phyloP scores from a whole-genome alignment of 2,329 filamentous ascomycete genomes.

The Cordyceps tenuipes region DNA sequence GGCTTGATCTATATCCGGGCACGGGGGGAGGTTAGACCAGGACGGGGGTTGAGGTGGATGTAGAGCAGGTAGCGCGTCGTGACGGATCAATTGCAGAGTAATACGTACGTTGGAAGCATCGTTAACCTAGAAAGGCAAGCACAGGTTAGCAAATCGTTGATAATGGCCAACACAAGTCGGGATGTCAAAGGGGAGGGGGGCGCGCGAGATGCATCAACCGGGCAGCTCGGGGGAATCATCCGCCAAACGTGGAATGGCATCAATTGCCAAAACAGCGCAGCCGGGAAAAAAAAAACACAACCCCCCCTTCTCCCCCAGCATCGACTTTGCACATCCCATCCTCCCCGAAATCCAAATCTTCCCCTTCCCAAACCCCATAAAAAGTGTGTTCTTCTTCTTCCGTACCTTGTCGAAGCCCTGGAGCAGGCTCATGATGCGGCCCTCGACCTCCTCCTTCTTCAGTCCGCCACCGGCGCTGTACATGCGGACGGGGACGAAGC shows the following conservation, averaged over 20 bases:
- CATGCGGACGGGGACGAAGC: conserved; percentile 64
- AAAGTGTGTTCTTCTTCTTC: neutral
- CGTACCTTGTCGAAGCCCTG: conserved; percentile 88
- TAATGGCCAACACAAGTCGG: neutral
- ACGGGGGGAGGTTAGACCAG: conserved; percentile 13
- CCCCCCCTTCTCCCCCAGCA: neutral
- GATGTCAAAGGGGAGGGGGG: neutral
- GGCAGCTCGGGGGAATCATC: neutral
- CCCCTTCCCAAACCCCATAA: too few species aligned
- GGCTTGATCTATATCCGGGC: conserved; percentile 59
- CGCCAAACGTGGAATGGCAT: neutral
- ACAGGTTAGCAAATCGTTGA: neutral
- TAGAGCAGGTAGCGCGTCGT: neutral
- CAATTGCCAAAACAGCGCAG: neutral
- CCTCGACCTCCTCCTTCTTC: conserved; percentile 76
- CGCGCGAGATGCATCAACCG: neutral
- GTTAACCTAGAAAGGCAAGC: conserved; percentile 47
- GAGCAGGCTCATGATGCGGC: conserved; percentile 84
- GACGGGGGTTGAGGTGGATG: too few species aligned
- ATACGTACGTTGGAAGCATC: conserved; percentile 52
- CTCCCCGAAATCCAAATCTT: too few species aligned
- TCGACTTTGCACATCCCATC: too few species aligned
- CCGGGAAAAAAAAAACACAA: too few species aligned
- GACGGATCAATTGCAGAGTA: neutral
- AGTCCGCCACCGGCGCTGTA: conserved; percentile 80